Evolutionary conservation across 2,329 filamentous ascomycete genomes (phyloP).

Genomic region (Fusarium algeriense): DNA sequence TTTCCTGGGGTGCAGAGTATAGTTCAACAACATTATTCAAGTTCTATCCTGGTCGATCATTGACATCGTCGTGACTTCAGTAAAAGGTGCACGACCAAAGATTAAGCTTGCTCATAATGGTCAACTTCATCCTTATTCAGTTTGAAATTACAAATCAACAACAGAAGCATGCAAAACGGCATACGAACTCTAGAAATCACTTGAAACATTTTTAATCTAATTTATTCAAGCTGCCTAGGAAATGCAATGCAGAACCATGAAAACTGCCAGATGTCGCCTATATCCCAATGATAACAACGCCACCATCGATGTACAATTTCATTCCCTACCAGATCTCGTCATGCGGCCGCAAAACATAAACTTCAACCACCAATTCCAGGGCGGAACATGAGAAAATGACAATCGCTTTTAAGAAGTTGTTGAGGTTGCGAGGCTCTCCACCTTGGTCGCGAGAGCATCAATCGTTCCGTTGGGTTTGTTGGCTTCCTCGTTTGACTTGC

Average conservation of each 20-base stretch:
- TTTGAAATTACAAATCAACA: no score
- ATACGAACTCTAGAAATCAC: background rate
- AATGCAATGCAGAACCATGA: background rate
- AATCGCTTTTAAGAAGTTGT: slow-evolving; percentile 7
- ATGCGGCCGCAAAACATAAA: slow-evolving; percentile 4
- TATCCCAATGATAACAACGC: background rate
- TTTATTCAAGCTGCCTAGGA: background rate
- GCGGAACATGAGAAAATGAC: background rate
- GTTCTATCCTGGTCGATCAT: background rate
- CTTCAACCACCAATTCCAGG: background rate
- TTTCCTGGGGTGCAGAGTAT: slow-evolving; percentile 1
- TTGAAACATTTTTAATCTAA: background rate
- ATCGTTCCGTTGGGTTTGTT: slow-evolving; percentile 44
- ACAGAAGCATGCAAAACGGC: background rate
- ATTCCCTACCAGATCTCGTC: slow-evolving; percentile 1
- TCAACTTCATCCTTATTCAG: no score
- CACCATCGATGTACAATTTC: background rate
- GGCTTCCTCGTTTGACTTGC: slow-evolving; percentile 26
- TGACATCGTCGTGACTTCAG: background rate
- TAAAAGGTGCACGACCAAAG: background rate
- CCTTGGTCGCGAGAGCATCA: slow-evolving; percentile 51
- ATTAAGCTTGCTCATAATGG: no score
- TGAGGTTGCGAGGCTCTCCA: slow-evolving; percentile 51
- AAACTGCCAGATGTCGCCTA: background rate
- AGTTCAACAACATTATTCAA: background rate